Base-by-base conservation (phyloP, 78 protist genomes). In the Pelomyxa schiedti region DNA sequence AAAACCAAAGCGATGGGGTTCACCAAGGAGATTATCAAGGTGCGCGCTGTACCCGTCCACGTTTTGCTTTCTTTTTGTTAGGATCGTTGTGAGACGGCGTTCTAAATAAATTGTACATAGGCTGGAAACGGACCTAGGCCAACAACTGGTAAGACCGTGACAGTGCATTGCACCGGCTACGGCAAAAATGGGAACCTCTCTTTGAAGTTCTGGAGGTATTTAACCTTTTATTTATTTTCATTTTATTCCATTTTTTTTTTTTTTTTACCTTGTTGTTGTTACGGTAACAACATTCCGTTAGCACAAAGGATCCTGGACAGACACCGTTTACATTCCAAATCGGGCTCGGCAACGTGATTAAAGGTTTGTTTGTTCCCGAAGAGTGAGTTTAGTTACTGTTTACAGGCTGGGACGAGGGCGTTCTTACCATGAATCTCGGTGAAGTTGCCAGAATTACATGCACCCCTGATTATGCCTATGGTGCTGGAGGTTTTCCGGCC, bases 361-460 rank as follows among this genome's bases (percentile, higher is more conserved):
- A 80, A 73, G 92, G 72, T 66, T 5, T 16, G 58, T 16, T 16
- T 24, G 58, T 16, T 16, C 58, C 58, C 32, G 32, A 24, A 24
- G 58, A 16, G 58, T 16, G 58, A 16, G 58, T 16, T 16, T 16
- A 47, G 32, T 24, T 16, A 47, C 9, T 9, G 7, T 36, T 7
- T 36, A 66, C 9, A 66, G 69, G 93, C 1, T 89, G 93, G 93
- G 92, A 88, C 73, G 41, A 6, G 41, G 92, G 90, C 9, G 79
- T 88, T 3, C 66, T 72, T 4, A 64, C 79, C 39, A 85, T 88
- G 92, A 16, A 30, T 35, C 8, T 63, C 9, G 88, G 88, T 29
- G 91, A 87, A 77, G 40, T 4, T 28, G 83, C 85, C 22, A 28
- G 16, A 42, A 36, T 87, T 42, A 53, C 65, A 9, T 42, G 41